phyloP scores from a whole-genome alignment of 139 green algal genomes.

The Coelastrella sp. region DNA sequence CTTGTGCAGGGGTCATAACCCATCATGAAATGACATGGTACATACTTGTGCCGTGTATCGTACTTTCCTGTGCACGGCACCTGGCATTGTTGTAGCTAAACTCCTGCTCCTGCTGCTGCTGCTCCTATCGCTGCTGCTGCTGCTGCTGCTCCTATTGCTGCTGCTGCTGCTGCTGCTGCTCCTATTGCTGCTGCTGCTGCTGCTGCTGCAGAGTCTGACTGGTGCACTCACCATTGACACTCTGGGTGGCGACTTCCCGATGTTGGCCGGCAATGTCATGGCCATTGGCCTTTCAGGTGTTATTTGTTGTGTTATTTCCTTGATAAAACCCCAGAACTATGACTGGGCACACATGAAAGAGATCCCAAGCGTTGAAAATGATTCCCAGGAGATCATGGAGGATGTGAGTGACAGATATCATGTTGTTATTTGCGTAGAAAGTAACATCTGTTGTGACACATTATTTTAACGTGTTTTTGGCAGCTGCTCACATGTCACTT shows the following conservation, averaged over 20 bases:
- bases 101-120: background rate
- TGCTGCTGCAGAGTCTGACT: conserved; percentile 13
- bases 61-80: too few relatives aligned
- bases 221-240: conserved; percentile 64
- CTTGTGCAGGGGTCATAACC: too few relatives aligned
- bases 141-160: background rate
- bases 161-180: background rate
- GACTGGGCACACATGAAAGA: conserved; percentile 60
- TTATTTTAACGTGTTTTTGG: background rate
- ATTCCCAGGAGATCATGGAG: conserved; percentile 39
- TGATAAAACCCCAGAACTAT: conserved; percentile 67
- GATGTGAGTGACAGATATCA: conserved; percentile 8
- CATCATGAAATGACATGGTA: too few relatives aligned
- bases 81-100: too few relatives aligned
- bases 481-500: too few relatives aligned
- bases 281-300: conserved; percentile 77
- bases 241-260: conserved; percentile 82
- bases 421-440: background rate
- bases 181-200: background rate
- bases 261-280: conserved; percentile 88
- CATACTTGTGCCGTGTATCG: too few relatives aligned
- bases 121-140: background rate
- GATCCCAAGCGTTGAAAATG: conserved; percentile 45
- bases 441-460: background rate
- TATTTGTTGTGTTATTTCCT: conserved; percentile 71